Evolutionary conservation across 345 rosid genomes (phyloP).

Genomic region (Syzygium jambos): DNA sequence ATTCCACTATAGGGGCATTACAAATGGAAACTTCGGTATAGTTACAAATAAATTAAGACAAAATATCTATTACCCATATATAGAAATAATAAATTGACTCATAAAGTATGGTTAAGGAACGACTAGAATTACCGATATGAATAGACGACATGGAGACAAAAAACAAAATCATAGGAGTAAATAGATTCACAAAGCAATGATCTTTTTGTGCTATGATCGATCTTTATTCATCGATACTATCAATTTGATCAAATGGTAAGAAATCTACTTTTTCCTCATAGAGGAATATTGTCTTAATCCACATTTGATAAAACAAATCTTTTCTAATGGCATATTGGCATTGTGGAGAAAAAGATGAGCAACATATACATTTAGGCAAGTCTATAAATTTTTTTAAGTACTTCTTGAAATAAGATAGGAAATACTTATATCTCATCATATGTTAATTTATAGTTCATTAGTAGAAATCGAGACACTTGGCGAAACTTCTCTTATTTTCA

Average conservation of each 20-base stretch:
- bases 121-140: background rate
- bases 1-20: background rate
- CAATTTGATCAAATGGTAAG: background rate
- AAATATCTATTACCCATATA: background rate
- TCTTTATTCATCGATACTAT: background rate
- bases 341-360: background rate
- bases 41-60: background rate
- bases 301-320: background rate
- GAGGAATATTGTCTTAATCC: background rate
- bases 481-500: background rate
- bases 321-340: background rate
- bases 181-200: background rate
- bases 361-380: background rate
- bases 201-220: background rate
- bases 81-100: background rate
- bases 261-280: background rate
- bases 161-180: background rate
- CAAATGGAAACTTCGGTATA: background rate
- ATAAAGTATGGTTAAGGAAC: background rate
- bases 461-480: background rate
- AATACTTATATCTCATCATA: background rate
- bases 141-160: background rate
- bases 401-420: background rate
- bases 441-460: background rate
- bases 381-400: background rate